Evolutionary conservation across 2,329 filamentous ascomycete species (phyloP), one percentile per base, ranked within the genome.

Genomic region (Thelonectria rubi): DNA sequence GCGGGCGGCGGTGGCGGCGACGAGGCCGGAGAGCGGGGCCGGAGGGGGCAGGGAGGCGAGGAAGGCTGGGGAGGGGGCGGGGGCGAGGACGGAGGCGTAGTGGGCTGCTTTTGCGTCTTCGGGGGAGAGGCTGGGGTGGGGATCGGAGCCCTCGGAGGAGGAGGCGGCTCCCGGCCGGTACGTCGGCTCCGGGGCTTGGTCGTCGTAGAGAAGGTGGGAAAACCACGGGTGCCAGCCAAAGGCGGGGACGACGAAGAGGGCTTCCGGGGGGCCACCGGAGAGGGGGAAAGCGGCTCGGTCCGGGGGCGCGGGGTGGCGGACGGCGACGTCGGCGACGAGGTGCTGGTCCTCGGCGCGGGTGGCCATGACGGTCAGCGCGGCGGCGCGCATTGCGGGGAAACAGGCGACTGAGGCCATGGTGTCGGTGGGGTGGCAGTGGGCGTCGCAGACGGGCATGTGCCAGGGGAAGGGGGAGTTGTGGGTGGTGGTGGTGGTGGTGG

Each of bases 141-240:
- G 3, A 8, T 39, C 51, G 55, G 67, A 58, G 55, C 7, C 7
- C 5, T 61, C 40, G 65, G 74, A 17, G 2, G 12, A 46, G 5
- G 64, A 14, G 5, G 32, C 32, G 3, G 32, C 9, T 11, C 9
- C 56, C 2, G 71, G 67, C 55, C 75, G 73, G 60, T 79, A 82
- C 0, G 79, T 81, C 32, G 75, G 72, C 48, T 71, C 69, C 30
- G 73, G 30, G 39, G 72, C 73, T 18, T 73, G 75, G 74, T 92
- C 87, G 70, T 89, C 84, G 72, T 88, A 92, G 69, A 95, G 83
- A 66, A 92, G 88, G 74, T 94, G 82, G 1, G 91, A 90, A 75
- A 94, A 94, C 92, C 92, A 95, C 1, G 92, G 92, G 73, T 95
- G 92, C 91, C 91, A 94, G 18, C 92, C 92, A 76, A 94, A 94